Evolutionary conservation across 345 rosid species (phyloP), one percentile per base, ranked within the genome.

Genomic region (Rhodamnia rubescens): DNA sequence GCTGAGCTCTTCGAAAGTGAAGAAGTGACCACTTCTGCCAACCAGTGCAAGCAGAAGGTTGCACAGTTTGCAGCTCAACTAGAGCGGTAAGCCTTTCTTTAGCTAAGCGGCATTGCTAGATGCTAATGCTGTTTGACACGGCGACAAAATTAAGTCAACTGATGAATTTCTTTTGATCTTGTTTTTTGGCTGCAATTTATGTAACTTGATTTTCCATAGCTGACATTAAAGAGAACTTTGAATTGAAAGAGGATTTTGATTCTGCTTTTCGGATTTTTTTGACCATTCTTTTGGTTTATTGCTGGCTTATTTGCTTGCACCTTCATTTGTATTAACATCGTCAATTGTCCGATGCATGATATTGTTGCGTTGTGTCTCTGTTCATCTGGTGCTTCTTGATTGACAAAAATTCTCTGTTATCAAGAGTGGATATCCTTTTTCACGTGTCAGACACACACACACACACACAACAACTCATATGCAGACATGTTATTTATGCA

Each of bases 31-130:
- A 93, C 98, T 87, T 90, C 99, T 90, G 99, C 99, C 86, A 97
- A 97, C 88, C 99, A 97, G 87, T 96, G 99, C 95, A 97, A 90
- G 90, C 99, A 92, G 86, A 97, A 97, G 92, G 99, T 97, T 86
- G 99, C 99, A 29, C 98, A 96, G 87, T 97, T 90, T 90, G 95
- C 98, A 87, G 97, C 98, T 85, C 96, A 96, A 89, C 86, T 96
- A 86, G 98, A 93, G 89, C 95, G 93, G 99, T 97, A 93, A 92
- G 95, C 47, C 29, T 87, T 49, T 29, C 42, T 44, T 36, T 84
- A 40, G 56, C 82, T 9, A 57, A 83, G 74, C 27, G 29, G 78
- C 24, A 16, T 16, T 69, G 24, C 12, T 69, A 69, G 44, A 69
- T 52, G 53, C 47, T 82, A n/a, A 50, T 36, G 36, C 57, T 50